Evolutionary conservation across 192 early-diverging fungal species (phyloP).

Genomic region (Glomus cerebriforme): DNA sequence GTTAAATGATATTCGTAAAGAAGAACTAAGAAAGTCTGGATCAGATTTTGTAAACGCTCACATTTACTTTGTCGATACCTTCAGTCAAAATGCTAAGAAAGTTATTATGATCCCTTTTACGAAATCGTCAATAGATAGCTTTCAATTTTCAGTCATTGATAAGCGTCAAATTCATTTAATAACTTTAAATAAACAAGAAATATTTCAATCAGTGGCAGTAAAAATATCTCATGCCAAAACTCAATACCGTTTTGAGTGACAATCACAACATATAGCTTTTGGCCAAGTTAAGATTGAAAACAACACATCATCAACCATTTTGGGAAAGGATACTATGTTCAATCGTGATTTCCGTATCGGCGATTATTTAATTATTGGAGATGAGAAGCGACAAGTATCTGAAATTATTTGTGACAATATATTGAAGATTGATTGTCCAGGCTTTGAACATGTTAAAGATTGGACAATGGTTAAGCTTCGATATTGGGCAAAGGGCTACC

Average conservation of each 20-base stretch:
- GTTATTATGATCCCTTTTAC: slow-evolving; percentile 11
- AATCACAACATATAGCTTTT: neutral
- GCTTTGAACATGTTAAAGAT: neutral
- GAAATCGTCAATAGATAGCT: neutral
- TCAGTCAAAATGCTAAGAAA: neutral
- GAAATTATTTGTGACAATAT: slow-evolving; percentile 23
- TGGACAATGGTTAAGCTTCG: slow-evolving; percentile 6
- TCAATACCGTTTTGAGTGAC: slow-evolving; percentile 6
- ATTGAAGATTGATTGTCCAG: neutral
- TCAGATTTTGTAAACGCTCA: neutral
- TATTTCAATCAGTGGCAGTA: slow-evolving; percentile 1
- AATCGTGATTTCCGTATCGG: neutral
- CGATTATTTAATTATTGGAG: slow-evolving; percentile 23
- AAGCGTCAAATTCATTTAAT: slow-evolving; percentile 21
- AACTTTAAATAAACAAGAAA: slow-evolving; percentile 6
- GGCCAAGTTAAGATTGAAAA: slow-evolving; percentile 15
- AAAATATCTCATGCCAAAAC: slow-evolving; percentile 28
- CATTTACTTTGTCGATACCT: slow-evolving; percentile 7
- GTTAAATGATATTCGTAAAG: too few relatives aligned
- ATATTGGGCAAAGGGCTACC: neutral
- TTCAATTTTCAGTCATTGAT: slow-evolving; percentile 26
- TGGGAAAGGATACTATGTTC: slow-evolving; percentile 25
- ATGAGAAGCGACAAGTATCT: slow-evolving; percentile 19
- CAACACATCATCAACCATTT: neutral
- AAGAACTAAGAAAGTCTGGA: too few relatives aligned